Evolutionary conservation across 257 asterid genomes (phyloP), one percentile per base, ranked within the genome.

Genomic region (Primulina tabacum): DNA sequence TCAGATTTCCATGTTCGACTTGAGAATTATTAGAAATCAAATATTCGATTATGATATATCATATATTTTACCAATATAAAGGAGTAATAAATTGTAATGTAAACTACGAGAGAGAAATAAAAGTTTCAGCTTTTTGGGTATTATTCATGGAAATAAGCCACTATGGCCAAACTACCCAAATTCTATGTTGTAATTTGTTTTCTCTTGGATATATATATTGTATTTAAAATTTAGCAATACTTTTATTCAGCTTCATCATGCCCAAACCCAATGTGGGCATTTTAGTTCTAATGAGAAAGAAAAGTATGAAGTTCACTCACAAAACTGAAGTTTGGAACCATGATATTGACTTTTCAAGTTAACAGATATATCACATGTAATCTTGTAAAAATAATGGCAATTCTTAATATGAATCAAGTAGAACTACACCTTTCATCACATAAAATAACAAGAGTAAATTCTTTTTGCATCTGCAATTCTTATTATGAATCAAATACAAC

Each of bases 171-270:
- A 3, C 50, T 40, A 40, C 50, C 50, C 17, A 11, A 40, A 40
- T 40, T 35, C 11, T 3, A 38, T 11, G 50, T 37, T 37, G 47
- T 2, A 40, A 8, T 11, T 2, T 40, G 50, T 9, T 40, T 8
- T 40, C 50, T 40, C 50, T 40, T 10, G 50, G 17, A 10, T 40
- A 40, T 5, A 40, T 40, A 10, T 40, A 40, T 38, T 38, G 16
- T 38, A 38, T 38, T 38, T 11, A 38, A 38, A 11, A 38, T 38
- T 38, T 10, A 38, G 50, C 16, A 10, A 57, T 63, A 34, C 56
- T 67, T 26, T 33, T 57, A 38, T 68, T 47, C 20, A 71, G 8
- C 62, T 67, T 58, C 70, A 63, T 56, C 62, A 47, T 57, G 64
- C 38, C 56, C 34, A 53, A 29, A 14, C 21, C 71, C 20, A 62